A percentile compares a stretch with the other conserved stretches of the same genome.
phyloP scores from a whole-genome alignment of 108 stramenopile genomes.

The Mediolabrus comicus region DNA sequence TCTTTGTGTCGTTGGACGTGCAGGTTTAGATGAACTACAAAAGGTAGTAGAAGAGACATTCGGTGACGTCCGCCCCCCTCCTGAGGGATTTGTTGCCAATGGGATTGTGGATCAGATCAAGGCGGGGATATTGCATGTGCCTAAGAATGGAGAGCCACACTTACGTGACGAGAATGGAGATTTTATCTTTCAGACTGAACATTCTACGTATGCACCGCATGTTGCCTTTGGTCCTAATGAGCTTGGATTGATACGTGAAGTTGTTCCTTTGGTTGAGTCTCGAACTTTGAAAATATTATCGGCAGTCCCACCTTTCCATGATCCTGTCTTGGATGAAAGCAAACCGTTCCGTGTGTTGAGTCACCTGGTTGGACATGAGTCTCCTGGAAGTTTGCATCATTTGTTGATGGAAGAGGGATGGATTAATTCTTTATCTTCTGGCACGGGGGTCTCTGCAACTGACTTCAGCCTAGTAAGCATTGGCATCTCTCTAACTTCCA shows the following conservation, averaged over 20 bases:
- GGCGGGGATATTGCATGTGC: constrained; percentile 31
- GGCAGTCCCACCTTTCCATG: constrained; percentile 82
- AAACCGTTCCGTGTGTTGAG: constrained; percentile 85
- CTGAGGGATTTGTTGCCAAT: constrained; percentile 40
- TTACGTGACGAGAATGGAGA: constrained; percentile 26
- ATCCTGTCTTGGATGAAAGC: constrained; percentile 58
- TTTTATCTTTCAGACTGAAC: constrained; percentile 65
- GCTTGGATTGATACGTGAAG: constrained; percentile 68
- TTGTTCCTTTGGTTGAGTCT: constrained; percentile 86
- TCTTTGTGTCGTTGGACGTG: constrained; percentile 85
- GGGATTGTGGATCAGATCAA: constrained; percentile 48
- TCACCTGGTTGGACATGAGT: constrained; percentile 97
- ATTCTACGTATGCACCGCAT: constrained; percentile 59
- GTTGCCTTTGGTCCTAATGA: constrained; percentile 74
- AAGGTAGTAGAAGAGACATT: constrained; percentile 73
- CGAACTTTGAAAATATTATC: constrained; percentile 87
- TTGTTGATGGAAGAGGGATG: constrained; percentile 76
- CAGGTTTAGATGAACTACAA: constrained; percentile 82
- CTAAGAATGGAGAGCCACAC: constrained; percentile 14
- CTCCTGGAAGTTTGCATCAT: constrained; percentile 85
- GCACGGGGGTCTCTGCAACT: constrained; percentile 56
- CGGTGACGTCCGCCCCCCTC: constrained; percentile 57
- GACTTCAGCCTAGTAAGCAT: constrained; percentile 80
- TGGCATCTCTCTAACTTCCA: constrained; percentile 74
- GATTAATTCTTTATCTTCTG: constrained; percentile 77